Evolutionary conservation across 1,284 basidiomycete genomes (phyloP).

Genomic region (Cryptococcus sp.): DNA sequence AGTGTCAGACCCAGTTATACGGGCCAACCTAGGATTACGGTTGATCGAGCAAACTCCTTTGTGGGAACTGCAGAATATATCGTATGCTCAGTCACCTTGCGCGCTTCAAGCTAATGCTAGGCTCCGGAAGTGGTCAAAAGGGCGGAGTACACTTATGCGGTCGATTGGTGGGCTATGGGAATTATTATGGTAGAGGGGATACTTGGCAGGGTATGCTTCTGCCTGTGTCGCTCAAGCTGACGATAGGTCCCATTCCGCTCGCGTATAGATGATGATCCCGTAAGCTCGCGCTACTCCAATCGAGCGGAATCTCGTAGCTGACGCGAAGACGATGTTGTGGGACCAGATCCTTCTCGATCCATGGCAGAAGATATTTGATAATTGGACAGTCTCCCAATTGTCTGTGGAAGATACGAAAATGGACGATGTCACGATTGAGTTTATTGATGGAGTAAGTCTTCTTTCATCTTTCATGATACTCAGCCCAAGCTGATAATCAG

Average conservation of each 20-base stretch:
- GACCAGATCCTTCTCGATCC: conserved; percentile 29
- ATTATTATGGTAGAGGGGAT: conserved; percentile 94
- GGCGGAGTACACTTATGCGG: conserved; percentile 84
- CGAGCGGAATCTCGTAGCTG: not conserved
- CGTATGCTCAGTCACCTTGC: conserved; percentile 36
- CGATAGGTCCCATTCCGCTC: conserved; percentile 67
- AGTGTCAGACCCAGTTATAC: conserved; percentile 14
- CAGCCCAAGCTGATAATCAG: conserved; percentile 62
- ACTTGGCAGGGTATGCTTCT: conserved; percentile 35
- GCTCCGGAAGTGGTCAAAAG: conserved; percentile 89
- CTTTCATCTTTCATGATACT: not conserved
- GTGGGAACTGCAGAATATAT: conserved; percentile 82
- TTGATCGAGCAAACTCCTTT: conserved; percentile 30
- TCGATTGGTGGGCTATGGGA: conserved; percentile 97
- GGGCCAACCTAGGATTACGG: conserved; percentile 14
- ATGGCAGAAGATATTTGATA: conserved; percentile 46
- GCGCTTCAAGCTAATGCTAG: conserved; percentile 14
- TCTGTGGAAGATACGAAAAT: conserved; percentile 78
- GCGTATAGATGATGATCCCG: conserved; percentile 23
- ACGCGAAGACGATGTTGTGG: conserved; percentile 21
- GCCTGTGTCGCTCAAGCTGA: not conserved
- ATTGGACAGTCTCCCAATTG: conserved; percentile 86
- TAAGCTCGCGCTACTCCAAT: conserved; percentile 7
- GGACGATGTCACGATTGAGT: conserved; percentile 89
- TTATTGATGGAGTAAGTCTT: conserved; percentile 78